Percentiles rank a stretch among this genome's conserved stretches.
These are phyloP conservation scores for Coemansia sp. DNA, from an alignment of 192 early-diverging fungal genomes.

Conservation along the genomic window DNA sequence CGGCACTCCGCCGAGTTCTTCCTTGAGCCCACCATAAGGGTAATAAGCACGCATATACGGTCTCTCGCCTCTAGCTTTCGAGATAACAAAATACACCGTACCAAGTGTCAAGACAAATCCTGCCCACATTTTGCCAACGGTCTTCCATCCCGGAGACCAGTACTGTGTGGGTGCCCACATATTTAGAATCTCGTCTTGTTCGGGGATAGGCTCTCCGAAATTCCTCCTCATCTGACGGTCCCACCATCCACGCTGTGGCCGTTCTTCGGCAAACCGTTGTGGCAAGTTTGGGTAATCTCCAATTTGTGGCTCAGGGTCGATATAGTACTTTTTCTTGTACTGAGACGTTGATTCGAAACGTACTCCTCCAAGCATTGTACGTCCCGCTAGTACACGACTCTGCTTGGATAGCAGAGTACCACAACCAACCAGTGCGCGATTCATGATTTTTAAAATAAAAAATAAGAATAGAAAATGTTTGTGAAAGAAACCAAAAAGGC, in stretches of 20 bases:
- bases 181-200: slow-evolving; percentile 73
- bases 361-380: neutral
- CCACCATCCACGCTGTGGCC: slow-evolving; percentile 69
- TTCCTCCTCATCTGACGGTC: slow-evolving; percentile 77
- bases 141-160: slow-evolving; percentile 59
- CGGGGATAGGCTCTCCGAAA: slow-evolving; percentile 72
- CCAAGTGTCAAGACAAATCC: slow-evolving; percentile 60
- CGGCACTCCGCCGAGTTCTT: slow-evolving; percentile 61
- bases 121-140: slow-evolving; percentile 60
- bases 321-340: slow-evolving; percentile 45
- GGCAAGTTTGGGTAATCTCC: slow-evolving; percentile 79
- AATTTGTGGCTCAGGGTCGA: slow-evolving; percentile 71
- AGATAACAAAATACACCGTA: slow-evolving; percentile 60
- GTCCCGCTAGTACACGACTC: neutral
- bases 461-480: neutral
- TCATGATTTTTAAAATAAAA: slow-evolving; percentile 26
- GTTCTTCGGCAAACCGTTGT: slow-evolving; percentile 63
- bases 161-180: slow-evolving; percentile 74
- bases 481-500: no score
- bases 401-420: neutral
- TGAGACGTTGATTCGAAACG: slow-evolving; percentile 25
- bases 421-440: slow-evolving; percentile 27
- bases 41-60: slow-evolving; percentile 69
- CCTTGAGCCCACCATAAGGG: slow-evolving; percentile 66
- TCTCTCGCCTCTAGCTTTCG: slow-evolving; percentile 58